Conservation (phyloP, 176 grass and related monocot species). For the Oryza meridionalis region DNA sequence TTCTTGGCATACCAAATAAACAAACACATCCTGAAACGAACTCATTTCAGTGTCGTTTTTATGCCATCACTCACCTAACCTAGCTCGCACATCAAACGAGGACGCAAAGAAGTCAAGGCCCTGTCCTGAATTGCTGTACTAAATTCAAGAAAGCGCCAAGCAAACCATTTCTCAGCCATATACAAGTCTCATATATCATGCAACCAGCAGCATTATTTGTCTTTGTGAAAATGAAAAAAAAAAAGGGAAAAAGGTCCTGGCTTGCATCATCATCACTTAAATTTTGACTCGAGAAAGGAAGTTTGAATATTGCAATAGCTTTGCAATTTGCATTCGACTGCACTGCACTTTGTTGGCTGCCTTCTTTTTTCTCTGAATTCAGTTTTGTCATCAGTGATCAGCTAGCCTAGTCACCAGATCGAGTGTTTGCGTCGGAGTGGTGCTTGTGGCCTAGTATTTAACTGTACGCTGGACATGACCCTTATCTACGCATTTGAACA, state of each 20-base stretch:
- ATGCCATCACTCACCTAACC: conserved; percentile 37
- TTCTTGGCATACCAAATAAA: conserved; percentile 33
- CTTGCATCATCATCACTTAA: conserved; percentile 7
- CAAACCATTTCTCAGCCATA: background rate
- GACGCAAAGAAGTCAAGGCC: conserved; percentile 49
- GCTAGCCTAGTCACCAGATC: background rate
- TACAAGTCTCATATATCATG: conserved; percentile 23
- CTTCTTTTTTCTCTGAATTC: conserved; percentile 19
- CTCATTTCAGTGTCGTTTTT: background rate
- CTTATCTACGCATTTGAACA: conserved; percentile 30
- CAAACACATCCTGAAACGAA: conserved; percentile 34
- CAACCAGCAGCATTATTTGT: background rate
- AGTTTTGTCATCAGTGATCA: background rate
- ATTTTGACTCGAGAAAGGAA: conserved; percentile 30
- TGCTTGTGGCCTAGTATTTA: conserved; percentile 31
- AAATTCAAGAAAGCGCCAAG: background rate
- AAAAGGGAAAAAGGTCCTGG: background rate
- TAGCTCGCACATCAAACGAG: conserved; percentile 38
- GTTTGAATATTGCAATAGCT: background rate
- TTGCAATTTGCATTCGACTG: conserved; percentile 32
- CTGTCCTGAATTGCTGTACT: conserved; percentile 35
- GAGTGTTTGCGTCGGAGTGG: conserved; percentile 13
- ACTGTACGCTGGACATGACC: conserved; percentile 31
- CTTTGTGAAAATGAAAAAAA: background rate
- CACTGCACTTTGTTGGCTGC: conserved; percentile 5